Percentiles rank a stretch among this genome's conserved stretches.
phyloP scores from a whole-genome alignment of 1,284 basidiomycete species.

The Malassezia equina region DNA sequence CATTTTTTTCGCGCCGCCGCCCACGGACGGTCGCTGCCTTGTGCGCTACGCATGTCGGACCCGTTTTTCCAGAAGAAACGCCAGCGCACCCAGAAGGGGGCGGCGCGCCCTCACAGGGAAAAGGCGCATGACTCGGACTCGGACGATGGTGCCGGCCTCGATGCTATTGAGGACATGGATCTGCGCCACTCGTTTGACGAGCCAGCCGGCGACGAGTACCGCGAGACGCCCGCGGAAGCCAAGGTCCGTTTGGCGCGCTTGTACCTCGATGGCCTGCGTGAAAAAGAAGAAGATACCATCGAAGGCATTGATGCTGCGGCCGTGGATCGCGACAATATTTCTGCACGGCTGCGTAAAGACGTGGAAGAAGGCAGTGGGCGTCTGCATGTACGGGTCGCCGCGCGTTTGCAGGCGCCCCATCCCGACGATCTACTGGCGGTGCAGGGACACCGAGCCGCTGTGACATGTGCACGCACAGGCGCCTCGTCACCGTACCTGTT shows the following conservation, averaged over 20 bases:
- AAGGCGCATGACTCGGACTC: constrained; percentile 13
- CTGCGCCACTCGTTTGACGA: constrained; percentile 33
- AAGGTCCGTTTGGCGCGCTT: constrained; percentile 76
- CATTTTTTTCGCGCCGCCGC: constrained; percentile 11
- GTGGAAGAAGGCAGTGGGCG: constrained; percentile 50
- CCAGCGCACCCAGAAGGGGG: constrained; percentile 25
- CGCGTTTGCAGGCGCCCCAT: constrained; percentile 31
- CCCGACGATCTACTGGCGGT: constrained; percentile 49
- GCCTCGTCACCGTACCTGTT: constrained; percentile 59
- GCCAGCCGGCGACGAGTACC: constrained; percentile 24
- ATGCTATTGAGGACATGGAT: constrained; percentile 33
- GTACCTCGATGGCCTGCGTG: constrained; percentile 67
- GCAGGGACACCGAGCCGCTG: constrained; percentile 63
- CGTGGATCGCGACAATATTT: constrained; percentile 81
- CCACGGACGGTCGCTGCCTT: not conserved
- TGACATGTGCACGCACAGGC: constrained; percentile 65
- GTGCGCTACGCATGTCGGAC: constrained; percentile 34
- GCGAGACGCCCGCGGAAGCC: constrained; percentile 84
- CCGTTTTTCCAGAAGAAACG: constrained; percentile 48
- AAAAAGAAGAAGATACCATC: constrained; percentile 20
- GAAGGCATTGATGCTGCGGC: constrained; percentile 72
- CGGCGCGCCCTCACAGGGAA: constrained; percentile 10
- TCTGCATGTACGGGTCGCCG: constrained; percentile 62
- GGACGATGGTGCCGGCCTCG: constrained; percentile 18
- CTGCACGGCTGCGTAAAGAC: constrained; percentile 62